Base-by-base conservation (phyloP, 495 filamentous ascomycete genomes). In the Sordaria brevicollis region DNA sequence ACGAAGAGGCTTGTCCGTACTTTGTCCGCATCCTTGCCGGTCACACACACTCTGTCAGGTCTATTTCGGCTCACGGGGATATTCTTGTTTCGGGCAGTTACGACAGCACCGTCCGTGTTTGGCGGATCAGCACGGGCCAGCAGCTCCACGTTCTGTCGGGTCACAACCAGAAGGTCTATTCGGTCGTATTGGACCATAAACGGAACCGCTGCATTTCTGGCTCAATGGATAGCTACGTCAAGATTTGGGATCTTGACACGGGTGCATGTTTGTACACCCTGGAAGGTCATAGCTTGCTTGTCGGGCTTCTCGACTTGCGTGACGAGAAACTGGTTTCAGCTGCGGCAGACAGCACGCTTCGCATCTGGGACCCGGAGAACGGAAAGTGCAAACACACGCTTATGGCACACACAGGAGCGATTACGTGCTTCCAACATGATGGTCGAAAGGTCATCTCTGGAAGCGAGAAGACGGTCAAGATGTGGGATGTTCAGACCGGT, bases 31-130 rank as follows among this genome's bases (percentile, higher is more conserved):
- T 90, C 3, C 86, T 99, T 13, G 82, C 88, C 19, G 96, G 96
- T 1, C 95, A 99, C 76, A 87, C 86, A 65, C 94, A 98, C 78
- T 98, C 96, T 3, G 95, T 99, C n/a, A 91, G 95, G 62, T 95
- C 95, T 13, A 99, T 99, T 73, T 95, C 96, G 65, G 96, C 96
- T 9, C 90, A 98, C 74, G 93, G 89, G 2, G 95, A 99, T 73
- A 97, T 93, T 6, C 85, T 99, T n/a, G 92, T 98, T n/a, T 97
- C 93, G 73, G 95, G 95, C 8, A 97, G 94, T 77, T 99, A 99
- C 78, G 95, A 99, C 78, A 94, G 88, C 80, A 95, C 92, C 0
- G 96, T 99, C 13, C 88, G 94, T 37, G 95, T 99, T 3, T 99
- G 95, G 95, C 94, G 91, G 73, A 97, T 98, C 71, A 97, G 94